Evolutionary conservation across 2,329 filamentous ascomycete genomes (phyloP), one percentile per base, ranked within the genome.

Genomic region (Dryadomyces quercivorus): DNA sequence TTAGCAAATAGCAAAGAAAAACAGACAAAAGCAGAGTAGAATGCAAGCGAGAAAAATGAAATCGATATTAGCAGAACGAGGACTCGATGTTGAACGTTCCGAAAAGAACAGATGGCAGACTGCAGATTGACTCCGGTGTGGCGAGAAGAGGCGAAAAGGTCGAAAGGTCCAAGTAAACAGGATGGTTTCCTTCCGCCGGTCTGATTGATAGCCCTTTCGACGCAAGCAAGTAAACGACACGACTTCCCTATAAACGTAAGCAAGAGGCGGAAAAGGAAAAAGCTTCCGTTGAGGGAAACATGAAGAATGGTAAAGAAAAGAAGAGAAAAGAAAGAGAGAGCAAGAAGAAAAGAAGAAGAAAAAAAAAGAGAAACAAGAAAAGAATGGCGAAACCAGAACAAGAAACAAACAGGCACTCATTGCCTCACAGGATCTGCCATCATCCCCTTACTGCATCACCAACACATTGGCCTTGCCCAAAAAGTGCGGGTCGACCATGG

Each of bases 391-490:
- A 52, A 36, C 5, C 50, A 45, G 18, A 21, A 10, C 34, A 54
- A 49, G 4, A 50, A 38, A 44, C 8, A 38, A 22, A 40, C 12
- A 26, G 21, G 31, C 6, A 47, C n/a, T 34, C 38, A 16, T 36
- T 15, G 10, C 22, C 46, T 22, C 44, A 16, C 36, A 40, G n/a
- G n/a, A n/a, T n/a, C n/a, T n/a, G n/a, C n/a, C n/a, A 16, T 3
- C 15, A 16, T 3, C 6, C 36, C 15, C 10, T 16, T 44, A 62
- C 46, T 58, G 59, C 73, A 76, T 76, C 62, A 74, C 70, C 56
- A 77, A 63, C 2, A 77, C 75, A 55, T 75, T 72, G 1, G 73
- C 70, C 62, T 73, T 65, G 43, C 70, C 63, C 21, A 77, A 66
- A 7, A 70, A 71, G 54, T 71, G 72, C 2, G 72, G 68, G 26